phyloP scores from a whole-genome alignment of 495 filamentous ascomycete species.

The Aspergillus panamensis region DNA sequence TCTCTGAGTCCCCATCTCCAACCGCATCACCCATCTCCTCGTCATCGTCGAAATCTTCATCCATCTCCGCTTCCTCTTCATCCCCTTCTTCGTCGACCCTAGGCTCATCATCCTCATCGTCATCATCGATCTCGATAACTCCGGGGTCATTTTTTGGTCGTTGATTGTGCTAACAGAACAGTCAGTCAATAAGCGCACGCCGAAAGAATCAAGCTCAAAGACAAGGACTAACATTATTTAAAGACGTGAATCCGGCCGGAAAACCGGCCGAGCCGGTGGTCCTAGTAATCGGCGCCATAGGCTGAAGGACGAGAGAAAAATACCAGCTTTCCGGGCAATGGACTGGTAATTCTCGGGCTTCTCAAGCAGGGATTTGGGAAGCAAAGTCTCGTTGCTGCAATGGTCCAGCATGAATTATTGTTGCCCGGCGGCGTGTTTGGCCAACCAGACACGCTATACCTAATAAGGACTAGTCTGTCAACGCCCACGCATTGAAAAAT shows the following conservation, averaged over 20 bases:
- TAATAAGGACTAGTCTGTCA: constrained; percentile 31
- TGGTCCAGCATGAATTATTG: constrained; percentile 19
- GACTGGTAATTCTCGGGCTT: constrained; percentile 6
- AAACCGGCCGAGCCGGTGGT: constrained; percentile 19
- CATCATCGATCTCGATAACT: constrained; percentile 43
- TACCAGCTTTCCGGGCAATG: constrained; percentile 5
- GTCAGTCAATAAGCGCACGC: constrained; percentile 12
- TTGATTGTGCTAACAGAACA: constrained; percentile 19
- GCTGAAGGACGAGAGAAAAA: constrained; percentile 4
- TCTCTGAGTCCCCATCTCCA: constrained; percentile 19
- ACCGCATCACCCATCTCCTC: constrained; percentile 31
- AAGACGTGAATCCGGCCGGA: constrained; percentile 23
- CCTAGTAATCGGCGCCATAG: constrained; percentile 31
- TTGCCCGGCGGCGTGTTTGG: constrained; percentile 27
- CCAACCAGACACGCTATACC: constrained; percentile 34
- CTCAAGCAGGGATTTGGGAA: constrained; percentile 11
- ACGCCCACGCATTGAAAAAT: constrained; percentile 24
- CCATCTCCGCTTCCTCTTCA: constrained; percentile 23
- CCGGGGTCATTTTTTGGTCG: constrained; percentile 28
- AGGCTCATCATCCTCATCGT: constrained; percentile 33
- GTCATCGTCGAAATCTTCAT: constrained; percentile 25
- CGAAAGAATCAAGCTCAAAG: constrained; percentile 10
- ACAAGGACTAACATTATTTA: constrained; percentile 30
- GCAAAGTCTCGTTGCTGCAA: constrained; percentile 13
- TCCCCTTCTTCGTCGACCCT: constrained; percentile 29